Conservation (phyloP, 805 yeast species). For the Spathaspora passalidarum region DNA sequence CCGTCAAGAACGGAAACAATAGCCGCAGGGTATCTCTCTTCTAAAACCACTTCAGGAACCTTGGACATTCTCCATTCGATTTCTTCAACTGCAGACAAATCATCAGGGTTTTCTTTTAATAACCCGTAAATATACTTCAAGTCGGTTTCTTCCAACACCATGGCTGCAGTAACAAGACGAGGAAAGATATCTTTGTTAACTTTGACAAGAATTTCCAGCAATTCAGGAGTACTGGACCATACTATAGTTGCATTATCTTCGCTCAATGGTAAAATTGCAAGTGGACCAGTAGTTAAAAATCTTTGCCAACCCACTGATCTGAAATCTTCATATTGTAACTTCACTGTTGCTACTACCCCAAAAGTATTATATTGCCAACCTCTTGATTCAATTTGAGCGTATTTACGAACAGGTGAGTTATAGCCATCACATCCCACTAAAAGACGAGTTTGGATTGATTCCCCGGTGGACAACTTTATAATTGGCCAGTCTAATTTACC, state of each 20-base stretch:
- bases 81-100: constrained; percentile 58
- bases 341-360: constrained; percentile 91
- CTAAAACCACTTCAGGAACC: constrained; percentile 42
- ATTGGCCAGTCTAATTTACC: constrained; percentile 67
- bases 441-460: constrained; percentile 61
- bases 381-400: constrained; percentile 75
- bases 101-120: constrained; percentile 35
- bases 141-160: constrained; percentile 75
- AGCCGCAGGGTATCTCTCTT: constrained; percentile 65
- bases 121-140: constrained; percentile 61
- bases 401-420: constrained; percentile 86
- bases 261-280: constrained; percentile 88
- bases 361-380: constrained; percentile 90
- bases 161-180: constrained; percentile 78
- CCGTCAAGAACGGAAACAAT: constrained; percentile 55
- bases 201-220: constrained; percentile 59
- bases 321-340: constrained; percentile 68
- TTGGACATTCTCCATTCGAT: constrained; percentile 65
- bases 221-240: constrained; percentile 84
- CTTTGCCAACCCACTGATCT: constrained; percentile 88
- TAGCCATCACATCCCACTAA: constrained; percentile 95
- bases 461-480: constrained; percentile 66
- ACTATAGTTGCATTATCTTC: constrained; percentile 86
- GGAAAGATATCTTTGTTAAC: constrained; percentile 63
- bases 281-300: constrained; percentile 86